Conservation (phyloP, 2,329 filamentous ascomycete species). For the Aspergillus texensis region DNA sequence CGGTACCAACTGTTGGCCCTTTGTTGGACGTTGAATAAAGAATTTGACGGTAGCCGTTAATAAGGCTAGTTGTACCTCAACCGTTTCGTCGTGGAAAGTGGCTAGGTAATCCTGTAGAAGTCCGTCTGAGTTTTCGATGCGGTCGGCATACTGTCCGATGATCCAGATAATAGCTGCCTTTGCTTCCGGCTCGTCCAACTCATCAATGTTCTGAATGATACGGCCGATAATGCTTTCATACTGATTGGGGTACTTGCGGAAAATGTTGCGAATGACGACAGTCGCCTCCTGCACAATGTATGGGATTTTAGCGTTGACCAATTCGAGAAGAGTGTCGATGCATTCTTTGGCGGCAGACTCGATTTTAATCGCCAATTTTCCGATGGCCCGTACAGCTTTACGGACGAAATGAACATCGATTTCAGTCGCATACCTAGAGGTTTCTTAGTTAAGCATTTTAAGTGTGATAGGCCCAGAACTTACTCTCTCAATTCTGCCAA, state of each 20-base stretch:
- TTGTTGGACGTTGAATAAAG: slow-evolving; percentile 95
- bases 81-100: slow-evolving; percentile 88
- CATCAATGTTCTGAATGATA: slow-evolving; percentile 93
- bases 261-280: slow-evolving; percentile 98
- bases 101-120: slow-evolving; percentile 94
- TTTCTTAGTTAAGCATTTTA: slow-evolving; percentile 10
- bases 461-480: slow-evolving; percentile 26
- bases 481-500: slow-evolving; percentile 89
- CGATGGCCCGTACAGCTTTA: slow-evolving; percentile 95
- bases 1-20: slow-evolving; percentile 89
- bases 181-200: slow-evolving; percentile 93
- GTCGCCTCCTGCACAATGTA: slow-evolving; percentile 99
- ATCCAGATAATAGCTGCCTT: slow-evolving; percentile 99
- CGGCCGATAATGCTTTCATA: slow-evolving; percentile 98
- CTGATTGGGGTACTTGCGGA: slow-evolving; percentile 97
- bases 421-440: slow-evolving; percentile 77
- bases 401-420: slow-evolving; percentile 99
- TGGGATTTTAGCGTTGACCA: slow-evolving; percentile 96
- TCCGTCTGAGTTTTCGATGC: slow-evolving; percentile 94
- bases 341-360: slow-evolving; percentile 88
- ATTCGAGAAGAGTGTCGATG: slow-evolving; percentile 87
- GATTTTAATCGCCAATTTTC: slow-evolving; percentile 98
- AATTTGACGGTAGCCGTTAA: slow-evolving; percentile 96
- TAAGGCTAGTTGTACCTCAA: slow-evolving; percentile 92
- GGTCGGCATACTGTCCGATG: slow-evolving; percentile 95